Evolutionary conservation across 2,329 filamentous ascomycete species (phyloP), one percentile per base, ranked within the genome.

Genomic region (Hypoxylon sp.): DNA sequence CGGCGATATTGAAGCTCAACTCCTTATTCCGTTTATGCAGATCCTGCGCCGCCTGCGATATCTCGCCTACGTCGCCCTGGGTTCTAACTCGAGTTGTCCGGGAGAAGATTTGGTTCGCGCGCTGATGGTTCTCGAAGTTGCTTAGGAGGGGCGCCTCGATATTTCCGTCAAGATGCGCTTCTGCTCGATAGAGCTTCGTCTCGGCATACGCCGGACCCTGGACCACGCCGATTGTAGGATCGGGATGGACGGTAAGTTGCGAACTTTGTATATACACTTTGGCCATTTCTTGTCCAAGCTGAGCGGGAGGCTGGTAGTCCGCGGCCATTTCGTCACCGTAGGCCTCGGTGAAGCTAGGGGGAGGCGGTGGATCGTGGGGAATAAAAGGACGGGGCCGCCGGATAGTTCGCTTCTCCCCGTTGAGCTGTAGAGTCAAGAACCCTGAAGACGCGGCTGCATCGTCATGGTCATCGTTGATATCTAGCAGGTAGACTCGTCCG

Each of bases 401-500:
- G 27, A 85, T 71, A 3, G 74, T 75, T 14, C 74, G 79, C 14
- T 71, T 69, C 9, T 56, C 60, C 3, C 75, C 71, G 11, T 74
- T 72, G 1, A 78, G 75, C 0, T 79, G 78, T 1, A 85, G 52
- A 0, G 74, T 77, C 8, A 80, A 69, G 47, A 81, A 79, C 3
- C 68, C 63, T 2, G 72, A 62, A 7, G 71, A 68, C 7, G 56
- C 43, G 1, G 67, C 29, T 19, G 79, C 72, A 0, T 74, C 68
- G 8, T 75, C 70, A 0, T 75, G 72, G 21, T 76, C 74, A 16
- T 83, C 79, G 59, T 87, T 81, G 2, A 84, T 73, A 0, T 83
- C 84, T 2, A 90, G 73, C 0, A 90, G 70, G 63, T 86, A 88
- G 0, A 90, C 81, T 5, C 86, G 84, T 0, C 88, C 88, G 2